phyloP scores from a whole-genome alignment of 305 asterid species.

The Ilex paraguariensis region DNA sequence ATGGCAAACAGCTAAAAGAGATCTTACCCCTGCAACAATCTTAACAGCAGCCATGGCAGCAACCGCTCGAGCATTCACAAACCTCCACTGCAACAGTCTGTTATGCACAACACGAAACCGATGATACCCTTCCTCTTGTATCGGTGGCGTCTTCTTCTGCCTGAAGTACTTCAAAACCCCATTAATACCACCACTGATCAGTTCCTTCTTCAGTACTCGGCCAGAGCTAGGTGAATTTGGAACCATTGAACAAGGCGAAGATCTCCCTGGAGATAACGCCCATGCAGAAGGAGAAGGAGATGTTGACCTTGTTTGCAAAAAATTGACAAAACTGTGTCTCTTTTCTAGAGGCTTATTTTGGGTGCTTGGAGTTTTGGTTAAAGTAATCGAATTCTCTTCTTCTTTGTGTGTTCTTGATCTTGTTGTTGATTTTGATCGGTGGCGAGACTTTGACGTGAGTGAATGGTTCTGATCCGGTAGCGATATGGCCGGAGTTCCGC shows the following conservation, averaged over 20 bases:
- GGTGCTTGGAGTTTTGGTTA: not conserved
- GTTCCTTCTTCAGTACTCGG: slow-evolving; percentile 27
- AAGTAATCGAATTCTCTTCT: slow-evolving; percentile 5
- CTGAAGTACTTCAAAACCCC: slow-evolving; percentile 56
- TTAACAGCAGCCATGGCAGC: slow-evolving; percentile 41
- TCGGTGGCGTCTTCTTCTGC: slow-evolving; percentile 50
- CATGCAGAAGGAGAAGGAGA: slow-evolving; percentile 44
- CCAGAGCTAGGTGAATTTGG: slow-evolving; percentile 29
- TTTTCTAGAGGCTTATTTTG: slow-evolving; percentile 20
- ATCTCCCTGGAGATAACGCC: slow-evolving; percentile 65
- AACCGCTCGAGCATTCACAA: slow-evolving; percentile 68
- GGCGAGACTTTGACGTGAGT: not conserved
- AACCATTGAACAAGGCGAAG: slow-evolving; percentile 20
- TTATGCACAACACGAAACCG: slow-evolving; percentile 51
- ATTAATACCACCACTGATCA: slow-evolving; percentile 14
- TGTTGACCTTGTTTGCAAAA: slow-evolving; percentile 37
- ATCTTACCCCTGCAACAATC: slow-evolving; percentile 44
- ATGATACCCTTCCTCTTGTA: slow-evolving; percentile 58
- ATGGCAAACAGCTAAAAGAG: too few relatives aligned
- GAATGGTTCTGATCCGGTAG: not conserved
- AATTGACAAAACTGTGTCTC: slow-evolving; percentile 19
- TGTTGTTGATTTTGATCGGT: slow-evolving; percentile 9
- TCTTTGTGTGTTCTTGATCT: slow-evolving; percentile 5
- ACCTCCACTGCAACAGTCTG: slow-evolving; percentile 78
- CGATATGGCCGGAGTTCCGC: slow-evolving; percentile 19